Conservation (phyloP, 1,139 yeast genomes). For the Yamadazyma oceani region DNA sequence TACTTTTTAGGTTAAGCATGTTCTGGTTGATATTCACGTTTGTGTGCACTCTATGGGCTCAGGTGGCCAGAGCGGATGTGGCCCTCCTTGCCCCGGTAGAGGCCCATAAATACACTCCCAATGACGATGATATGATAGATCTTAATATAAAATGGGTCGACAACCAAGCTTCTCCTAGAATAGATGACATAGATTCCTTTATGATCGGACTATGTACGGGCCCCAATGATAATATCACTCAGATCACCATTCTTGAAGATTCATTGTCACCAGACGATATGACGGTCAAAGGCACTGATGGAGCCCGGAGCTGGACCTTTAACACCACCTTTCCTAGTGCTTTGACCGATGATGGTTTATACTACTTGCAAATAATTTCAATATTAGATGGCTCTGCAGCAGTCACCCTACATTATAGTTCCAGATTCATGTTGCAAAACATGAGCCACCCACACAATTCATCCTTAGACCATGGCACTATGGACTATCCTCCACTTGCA, state of each 20-base stretch:
- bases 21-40: too few species aligned
- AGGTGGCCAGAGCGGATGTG: conserved; percentile 5
- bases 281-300: background rate
- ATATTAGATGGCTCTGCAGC: conserved; percentile 3
- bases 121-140: conserved; percentile 4
- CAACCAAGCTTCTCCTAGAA: conserved; percentile 9
- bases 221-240: conserved; percentile 12
- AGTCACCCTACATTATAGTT: conserved; percentile 26
- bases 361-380: conserved; percentile 14
- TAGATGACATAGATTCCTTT: conserved; percentile 7
- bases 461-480: conserved; percentile 9
- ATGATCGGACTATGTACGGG: conserved; percentile 14
- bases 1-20: too few species aligned
- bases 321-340: conserved; percentile 3
- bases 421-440: conserved; percentile 26
- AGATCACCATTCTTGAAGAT: conserved; percentile 5
- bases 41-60: background rate
- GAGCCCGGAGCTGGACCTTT: conserved; percentile 9
- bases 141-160: conserved; percentile 10
- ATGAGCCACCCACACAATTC: conserved; percentile 16
- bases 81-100: conserved; percentile 10
- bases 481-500: conserved; percentile 41
- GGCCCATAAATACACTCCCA: conserved; percentile 4
- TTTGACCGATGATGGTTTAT: conserved; percentile 14
- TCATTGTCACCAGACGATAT: conserved; percentile 1